Conservation (phyloP, 306 rosid genomes). For the Pueraria montana region DNA sequence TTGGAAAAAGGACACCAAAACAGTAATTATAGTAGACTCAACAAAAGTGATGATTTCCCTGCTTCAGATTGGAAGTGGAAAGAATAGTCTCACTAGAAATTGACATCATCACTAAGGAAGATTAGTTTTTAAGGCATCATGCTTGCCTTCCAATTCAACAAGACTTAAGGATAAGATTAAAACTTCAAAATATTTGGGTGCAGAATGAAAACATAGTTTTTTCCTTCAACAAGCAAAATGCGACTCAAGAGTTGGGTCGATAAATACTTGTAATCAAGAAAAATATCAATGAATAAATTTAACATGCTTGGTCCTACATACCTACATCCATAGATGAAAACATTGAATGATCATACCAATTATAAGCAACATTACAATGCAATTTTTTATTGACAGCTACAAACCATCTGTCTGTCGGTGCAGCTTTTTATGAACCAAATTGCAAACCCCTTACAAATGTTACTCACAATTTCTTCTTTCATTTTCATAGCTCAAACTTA, state of each 20-base stretch:
- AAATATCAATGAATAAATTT: neutral
- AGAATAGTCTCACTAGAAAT: neutral
- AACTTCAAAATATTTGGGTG: conserved; percentile 15
- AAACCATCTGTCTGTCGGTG: neutral
- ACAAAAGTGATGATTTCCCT: neutral
- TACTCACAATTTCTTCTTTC: neutral
- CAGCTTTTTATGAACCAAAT: neutral
- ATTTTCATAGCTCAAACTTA: neutral
- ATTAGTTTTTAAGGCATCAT: conserved; percentile 23
- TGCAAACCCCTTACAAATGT: neutral
- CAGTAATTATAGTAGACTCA: neutral
- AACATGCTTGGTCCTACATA: neutral
- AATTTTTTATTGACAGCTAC: neutral
- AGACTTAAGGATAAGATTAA: neutral
- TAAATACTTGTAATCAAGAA: neutral
- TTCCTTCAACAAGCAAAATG: neutral
- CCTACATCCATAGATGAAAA: neutral
- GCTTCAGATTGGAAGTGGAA: neutral
- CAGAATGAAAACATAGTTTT: neutral
- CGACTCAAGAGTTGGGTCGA: neutral
- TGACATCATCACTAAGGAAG: neutral
- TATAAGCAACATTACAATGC: neutral
- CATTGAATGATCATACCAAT: neutral
- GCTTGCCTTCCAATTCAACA: conserved; percentile 6
- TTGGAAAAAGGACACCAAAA: no score